phyloP scores from a whole-genome alignment of 1,284 basidiomycete genomes.

The Ceratobasidium sp. region DNA sequence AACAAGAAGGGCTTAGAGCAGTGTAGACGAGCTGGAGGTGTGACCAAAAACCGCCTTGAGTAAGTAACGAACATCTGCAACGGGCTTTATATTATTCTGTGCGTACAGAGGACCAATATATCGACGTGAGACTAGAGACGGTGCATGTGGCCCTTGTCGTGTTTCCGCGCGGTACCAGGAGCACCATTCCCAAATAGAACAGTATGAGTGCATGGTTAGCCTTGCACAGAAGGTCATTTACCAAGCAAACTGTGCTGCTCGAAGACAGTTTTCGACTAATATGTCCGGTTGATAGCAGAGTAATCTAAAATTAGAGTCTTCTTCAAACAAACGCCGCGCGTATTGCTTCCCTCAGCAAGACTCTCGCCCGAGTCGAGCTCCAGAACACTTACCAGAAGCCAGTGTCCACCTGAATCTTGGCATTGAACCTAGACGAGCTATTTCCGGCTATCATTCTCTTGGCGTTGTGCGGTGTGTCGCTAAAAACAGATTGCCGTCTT shows the following conservation, averaged over 20 bases:
- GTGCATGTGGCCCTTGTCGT: neutral
- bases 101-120: neutral
- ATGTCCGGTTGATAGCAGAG: neutral
- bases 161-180: neutral
- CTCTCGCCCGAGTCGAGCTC: neutral
- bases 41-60: conserved; percentile 2
- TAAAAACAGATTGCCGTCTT: too few species aligned
- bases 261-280: neutral
- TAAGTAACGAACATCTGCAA: too few species aligned
- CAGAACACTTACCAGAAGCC: neutral
- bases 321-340: neutral
- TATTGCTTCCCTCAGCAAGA: neutral
- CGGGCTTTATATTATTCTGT: neutral
- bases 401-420: neutral
- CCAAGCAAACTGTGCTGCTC: neutral
- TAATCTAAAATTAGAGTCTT: neutral
- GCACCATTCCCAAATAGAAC: too few species aligned
- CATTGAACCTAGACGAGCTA: neutral
- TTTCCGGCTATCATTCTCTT: neutral
- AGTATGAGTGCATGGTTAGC: neutral
- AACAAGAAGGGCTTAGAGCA: neutral
- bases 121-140: neutral
- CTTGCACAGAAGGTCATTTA: neutral
- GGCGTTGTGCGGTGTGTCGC: neutral
- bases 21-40: conserved; percentile 6